These are phyloP conservation scores for Mortierella sp. DNA, from an alignment of 371 early-diverging fungal genomes.

Conservation along the genomic window DNA sequence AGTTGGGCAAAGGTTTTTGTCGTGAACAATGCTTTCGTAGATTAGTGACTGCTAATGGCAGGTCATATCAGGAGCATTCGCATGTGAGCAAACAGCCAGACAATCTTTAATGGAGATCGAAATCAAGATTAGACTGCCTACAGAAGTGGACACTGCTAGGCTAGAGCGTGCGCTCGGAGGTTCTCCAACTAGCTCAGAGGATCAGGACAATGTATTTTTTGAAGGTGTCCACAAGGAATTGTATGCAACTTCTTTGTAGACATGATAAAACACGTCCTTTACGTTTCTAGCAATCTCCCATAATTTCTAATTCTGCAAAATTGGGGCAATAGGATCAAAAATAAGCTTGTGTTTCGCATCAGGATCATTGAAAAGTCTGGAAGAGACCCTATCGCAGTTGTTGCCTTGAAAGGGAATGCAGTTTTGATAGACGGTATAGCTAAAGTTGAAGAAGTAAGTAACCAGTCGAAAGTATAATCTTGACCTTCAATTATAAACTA, in stretches of 20 bases:
- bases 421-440: constrained; percentile 52
- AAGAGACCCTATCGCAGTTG: constrained; percentile 31
- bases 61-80: no score
- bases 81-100: neutral
- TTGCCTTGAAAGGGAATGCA: constrained; percentile 54
- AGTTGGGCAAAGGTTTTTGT: no score
- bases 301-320: no score
- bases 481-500: neutral
- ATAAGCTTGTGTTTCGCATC: constrained; percentile 48
- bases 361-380: constrained; percentile 38
- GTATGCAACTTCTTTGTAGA: constrained; percentile 11
- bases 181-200: constrained; percentile 16
- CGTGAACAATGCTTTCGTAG: no score
- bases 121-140: constrained; percentile 48
- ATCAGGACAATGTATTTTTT: constrained; percentile 56
- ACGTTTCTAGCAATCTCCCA: no score
- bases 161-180: constrained; percentile 37
- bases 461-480: neutral
- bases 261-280: neutral
- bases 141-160: constrained; percentile 32
- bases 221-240: constrained; percentile 45
- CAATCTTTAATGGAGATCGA: constrained; percentile 44
- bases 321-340: constrained; percentile 24
- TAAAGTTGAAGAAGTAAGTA: constrained; percentile 34
- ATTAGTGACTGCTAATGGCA: neutral